Evolutionary conservation across 768 basidiomycete species (phyloP).

Genomic region (Epithele typhae): DNA sequence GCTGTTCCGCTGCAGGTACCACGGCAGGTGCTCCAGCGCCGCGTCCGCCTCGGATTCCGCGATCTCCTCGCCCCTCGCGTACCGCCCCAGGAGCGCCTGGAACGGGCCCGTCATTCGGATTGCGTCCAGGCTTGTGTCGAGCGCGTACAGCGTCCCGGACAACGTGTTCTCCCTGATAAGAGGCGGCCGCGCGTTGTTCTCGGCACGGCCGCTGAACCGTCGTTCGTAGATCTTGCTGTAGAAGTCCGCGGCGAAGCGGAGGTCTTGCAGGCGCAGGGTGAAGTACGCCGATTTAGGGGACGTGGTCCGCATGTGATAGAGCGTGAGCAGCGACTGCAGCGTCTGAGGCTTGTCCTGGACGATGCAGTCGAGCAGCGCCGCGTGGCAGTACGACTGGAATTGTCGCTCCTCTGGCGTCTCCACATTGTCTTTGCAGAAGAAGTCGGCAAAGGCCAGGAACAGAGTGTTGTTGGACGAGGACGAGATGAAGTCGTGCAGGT

Average conservation of each 20-base stretch:
- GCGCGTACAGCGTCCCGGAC: slow-evolving; percentile 56
- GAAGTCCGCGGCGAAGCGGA: slow-evolving; percentile 72
- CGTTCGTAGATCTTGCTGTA: slow-evolving; percentile 72
- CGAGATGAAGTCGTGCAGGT: slow-evolving; percentile 80
- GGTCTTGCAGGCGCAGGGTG: slow-evolving; percentile 65
- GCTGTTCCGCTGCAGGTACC: slow-evolving; percentile 67
- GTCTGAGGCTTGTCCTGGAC: slow-evolving; percentile 86
- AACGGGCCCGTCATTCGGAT: slow-evolving; percentile 41
- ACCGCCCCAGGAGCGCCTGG: slow-evolving; percentile 40
- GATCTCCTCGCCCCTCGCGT: slow-evolving; percentile 51
- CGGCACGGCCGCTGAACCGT: slow-evolving; percentile 66
- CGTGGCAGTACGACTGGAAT: slow-evolving; percentile 71
- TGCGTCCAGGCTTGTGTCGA: slow-evolving; percentile 53
- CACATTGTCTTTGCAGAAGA: slow-evolving; percentile 60
- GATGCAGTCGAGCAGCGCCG: slow-evolving; percentile 79
- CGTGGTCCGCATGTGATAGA: slow-evolving; percentile 68
- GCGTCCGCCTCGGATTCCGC: slow-evolving; percentile 10
- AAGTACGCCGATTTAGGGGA: slow-evolving; percentile 54
- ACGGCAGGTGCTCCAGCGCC: slow-evolving; percentile 46
- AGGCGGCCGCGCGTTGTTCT: slow-evolving; percentile 60
- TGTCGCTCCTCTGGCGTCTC: slow-evolving; percentile 55
- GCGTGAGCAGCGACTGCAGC: slow-evolving; percentile 65
- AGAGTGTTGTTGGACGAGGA: slow-evolving; percentile 81
- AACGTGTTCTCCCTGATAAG: slow-evolving; percentile 72
- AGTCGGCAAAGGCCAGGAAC: slow-evolving; percentile 79